phyloP scores from a whole-genome alignment of 148 eudicot genomes.

The Chenopodium berlandieri region DNA sequence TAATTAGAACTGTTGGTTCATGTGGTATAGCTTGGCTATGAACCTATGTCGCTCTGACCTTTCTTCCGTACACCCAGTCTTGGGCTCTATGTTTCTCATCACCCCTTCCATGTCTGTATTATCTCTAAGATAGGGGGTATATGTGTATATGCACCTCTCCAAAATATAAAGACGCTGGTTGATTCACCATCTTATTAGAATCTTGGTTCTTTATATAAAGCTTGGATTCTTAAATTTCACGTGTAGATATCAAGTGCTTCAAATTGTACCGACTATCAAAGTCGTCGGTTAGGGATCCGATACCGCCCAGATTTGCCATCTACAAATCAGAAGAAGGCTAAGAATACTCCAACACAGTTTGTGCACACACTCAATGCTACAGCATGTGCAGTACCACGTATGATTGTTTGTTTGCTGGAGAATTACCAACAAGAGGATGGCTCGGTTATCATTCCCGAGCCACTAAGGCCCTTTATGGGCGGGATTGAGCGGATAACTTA shows the following conservation, averaged over 20 bases:
- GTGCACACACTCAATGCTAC: constrained; percentile 94
- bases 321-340: constrained; percentile 50
- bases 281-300: constrained; percentile 79
- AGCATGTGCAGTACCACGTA: constrained; percentile 91
- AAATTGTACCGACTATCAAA: constrained; percentile 92
- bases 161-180: not conserved
- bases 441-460: constrained; percentile 64
- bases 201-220: not conserved
- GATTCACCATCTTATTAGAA: not conserved
- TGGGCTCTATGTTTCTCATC: not conserved
- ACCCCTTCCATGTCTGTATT: not conserved
- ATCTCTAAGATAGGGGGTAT: not conserved
- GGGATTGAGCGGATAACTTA: constrained; percentile 55
- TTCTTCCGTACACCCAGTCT: not conserved
- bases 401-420: constrained; percentile 90
- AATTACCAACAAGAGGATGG: constrained; percentile 92
- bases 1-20: not conserved
- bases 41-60: not conserved
- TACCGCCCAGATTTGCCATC: constrained; percentile 62
- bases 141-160: not conserved
- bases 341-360: constrained; percentile 61
- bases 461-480: constrained; percentile 83
- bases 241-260: constrained; percentile 92
- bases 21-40: not conserved
- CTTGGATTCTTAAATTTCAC: not conserved